These are phyloP conservation scores for Globomyces sp. DNA, from an alignment of 371 early-diverging fungal species.

Conservation along the genomic window DNA sequence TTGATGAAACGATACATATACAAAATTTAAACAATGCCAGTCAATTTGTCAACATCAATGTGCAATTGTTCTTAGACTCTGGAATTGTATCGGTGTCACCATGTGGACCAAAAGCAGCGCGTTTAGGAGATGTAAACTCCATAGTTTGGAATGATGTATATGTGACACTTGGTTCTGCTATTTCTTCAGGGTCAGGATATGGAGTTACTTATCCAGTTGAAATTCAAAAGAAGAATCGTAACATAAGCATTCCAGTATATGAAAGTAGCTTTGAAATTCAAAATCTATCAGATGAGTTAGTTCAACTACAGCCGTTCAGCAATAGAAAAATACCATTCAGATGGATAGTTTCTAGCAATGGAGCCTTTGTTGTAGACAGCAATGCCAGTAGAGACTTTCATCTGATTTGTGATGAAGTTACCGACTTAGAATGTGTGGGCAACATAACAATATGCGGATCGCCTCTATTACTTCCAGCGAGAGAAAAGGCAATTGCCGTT, in stretches of 20 bases:
- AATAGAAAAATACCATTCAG: constrained; percentile 20
- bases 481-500: constrained; percentile 55
- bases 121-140: constrained; percentile 19
- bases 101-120: constrained; percentile 1
- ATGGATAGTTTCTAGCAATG: constrained; percentile 30
- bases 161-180: constrained; percentile 33
- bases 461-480: constrained; percentile 49
- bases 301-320: constrained; percentile 30
- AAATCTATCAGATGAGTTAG: constrained; percentile 35
- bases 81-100: background rate
- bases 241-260: constrained; percentile 24
- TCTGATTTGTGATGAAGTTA: background rate
- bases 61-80: constrained; percentile 57
- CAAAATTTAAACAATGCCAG: constrained; percentile 70
- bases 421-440: background rate
- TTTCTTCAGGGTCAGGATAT: constrained; percentile 16
- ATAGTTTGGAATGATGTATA: constrained; percentile 58
- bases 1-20: constrained; percentile 59
- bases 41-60: constrained; percentile 63
- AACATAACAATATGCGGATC: constrained; percentile 38
- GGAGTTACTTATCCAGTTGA: background rate
- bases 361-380: constrained; percentile 32
- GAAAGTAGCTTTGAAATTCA: constrained; percentile 34
- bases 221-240: constrained; percentile 23
- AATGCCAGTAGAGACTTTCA: too few species aligned